Conservation (phyloP, 1,284 basidiomycete genomes). For the Leucoagaricus sp. region DNA sequence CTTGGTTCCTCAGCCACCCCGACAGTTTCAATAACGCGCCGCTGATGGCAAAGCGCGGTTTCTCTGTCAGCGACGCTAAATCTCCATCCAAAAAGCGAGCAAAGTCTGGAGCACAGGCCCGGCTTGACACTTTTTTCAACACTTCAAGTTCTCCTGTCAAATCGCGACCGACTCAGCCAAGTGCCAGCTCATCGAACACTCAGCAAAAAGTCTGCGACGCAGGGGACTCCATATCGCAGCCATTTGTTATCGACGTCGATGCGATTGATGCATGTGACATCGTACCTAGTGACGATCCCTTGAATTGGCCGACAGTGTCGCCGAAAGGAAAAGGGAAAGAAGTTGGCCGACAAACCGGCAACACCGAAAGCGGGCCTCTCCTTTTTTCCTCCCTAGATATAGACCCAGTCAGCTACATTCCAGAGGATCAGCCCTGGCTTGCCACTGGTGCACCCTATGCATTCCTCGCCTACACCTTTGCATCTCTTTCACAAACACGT, state of each 20-base stretch:
- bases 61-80: neutral
- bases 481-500: constrained; percentile 72
- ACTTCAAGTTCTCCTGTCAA: constrained; percentile 5
- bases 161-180: neutral
- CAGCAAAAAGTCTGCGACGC: neutral
- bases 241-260: constrained; percentile 8
- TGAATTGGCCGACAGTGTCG: too few relatives aligned
- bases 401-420: constrained; percentile 48
- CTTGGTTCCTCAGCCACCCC: neutral
- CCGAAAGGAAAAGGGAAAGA: constrained; percentile 1
- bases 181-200: neutral
- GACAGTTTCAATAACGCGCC: neutral
- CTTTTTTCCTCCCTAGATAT: constrained; percentile 38
- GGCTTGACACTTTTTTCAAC: constrained; percentile 11
- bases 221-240: neutral
- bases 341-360: too few relatives aligned
- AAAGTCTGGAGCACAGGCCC: constrained; percentile 5
- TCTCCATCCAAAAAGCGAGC: constrained; percentile 9
- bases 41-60: constrained; percentile 5
- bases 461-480: constrained; percentile 78
- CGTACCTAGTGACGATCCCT: neutral
- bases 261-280: neutral
- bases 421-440: constrained; percentile 39
- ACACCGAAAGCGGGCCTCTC: neutral
- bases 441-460: constrained; percentile 69